Base-by-base conservation (phyloP, 2,329 filamentous ascomycete species). In the Fusarium albosuccineum region DNA sequence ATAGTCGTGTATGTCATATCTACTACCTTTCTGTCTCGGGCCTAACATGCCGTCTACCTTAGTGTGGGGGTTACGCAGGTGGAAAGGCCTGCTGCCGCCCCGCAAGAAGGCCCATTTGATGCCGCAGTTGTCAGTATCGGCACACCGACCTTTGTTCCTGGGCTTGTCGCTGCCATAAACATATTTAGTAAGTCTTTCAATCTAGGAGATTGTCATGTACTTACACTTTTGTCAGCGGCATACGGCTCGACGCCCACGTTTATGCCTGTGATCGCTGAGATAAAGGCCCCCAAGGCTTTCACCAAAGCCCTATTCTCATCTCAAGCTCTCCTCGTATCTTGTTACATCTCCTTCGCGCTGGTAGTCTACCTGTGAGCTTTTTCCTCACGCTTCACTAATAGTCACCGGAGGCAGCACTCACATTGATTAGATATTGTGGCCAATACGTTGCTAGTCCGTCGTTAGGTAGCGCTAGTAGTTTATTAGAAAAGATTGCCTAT, bases 401-500 rank as follows among this genome's bases (percentile, higher is more conserved):
- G 5, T 11, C 44, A 22, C 2, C 2, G 26, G 10, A 22, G 22
- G 22, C 22, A 22, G 22, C 22, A 22, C n/a, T 34, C 4, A 57
- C 26, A 16, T 22, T 58, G 16, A 45, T 22, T 70, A 78, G 77
- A 53, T 82, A 74, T 62, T 82, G 79, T 57, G 81, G 82, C 0
- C 77, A 78, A 1, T 82, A 78, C 55, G 79, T 83, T 4, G 77
- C 81, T 0, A 82, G 79, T 0, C 82, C 81, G 0, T 80, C 81
- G 2, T 75, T 83, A 6, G 82, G 79, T 2, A 72, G 70, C 39
- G 70, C 70, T 9, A 67, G 70, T 26, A 67, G 68, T 22, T 57
- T 54, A 1, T 16, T 72, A 3, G 60, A 68, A 58, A 72, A 71
- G 48, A 62, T 71, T 40, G 68, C 70, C 42, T 71, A 70, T 17